These are phyloP conservation scores for Spergularia bocconei DNA, from an alignment of 148 eudicot genomes.

Conservation along the genomic window DNA sequence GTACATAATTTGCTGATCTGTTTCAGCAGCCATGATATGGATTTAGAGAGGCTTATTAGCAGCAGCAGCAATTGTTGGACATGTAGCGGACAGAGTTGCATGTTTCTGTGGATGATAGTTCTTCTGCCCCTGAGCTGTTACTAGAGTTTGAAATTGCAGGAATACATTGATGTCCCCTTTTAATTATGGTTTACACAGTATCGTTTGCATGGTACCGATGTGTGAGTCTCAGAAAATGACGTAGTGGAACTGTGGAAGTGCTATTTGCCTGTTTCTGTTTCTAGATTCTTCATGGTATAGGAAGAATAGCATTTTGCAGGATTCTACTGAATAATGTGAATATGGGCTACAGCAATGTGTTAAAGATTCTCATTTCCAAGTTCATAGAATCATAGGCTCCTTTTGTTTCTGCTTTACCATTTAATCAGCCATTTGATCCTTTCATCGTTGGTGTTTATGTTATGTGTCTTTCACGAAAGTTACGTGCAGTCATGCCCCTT, in stretches of 20 bases:
- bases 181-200: neutral
- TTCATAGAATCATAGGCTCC: slow-evolving; percentile 33
- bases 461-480: neutral
- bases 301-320: slow-evolving; percentile 16
- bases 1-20: neutral
- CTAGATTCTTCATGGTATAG: neutral
- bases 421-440: slow-evolving; percentile 33
- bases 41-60: slow-evolving; percentile 41
- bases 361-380: slow-evolving; percentile 30
- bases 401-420: slow-evolving; percentile 30
- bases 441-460: slow-evolving; percentile 37
- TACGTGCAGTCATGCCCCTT: too few species aligned
- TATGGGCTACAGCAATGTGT: slow-evolving; percentile 29
- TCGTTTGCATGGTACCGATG: too few species aligned
- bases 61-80: slow-evolving; percentile 19
- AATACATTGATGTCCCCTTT: neutral
- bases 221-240: neutral
- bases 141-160: neutral
- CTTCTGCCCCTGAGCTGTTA: slow-evolving; percentile 32
- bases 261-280: neutral
- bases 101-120: slow-evolving; percentile 29
- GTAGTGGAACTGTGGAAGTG: neutral
- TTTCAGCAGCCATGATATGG: slow-evolving; percentile 67
- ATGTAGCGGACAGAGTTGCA: slow-evolving; percentile 28
- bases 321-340: slow-evolving; percentile 26